Evolutionary conservation across 2,329 filamentous ascomycete genomes (phyloP), one percentile per base, ranked within the genome.

Genomic region (Fusarium mangiferae): DNA sequence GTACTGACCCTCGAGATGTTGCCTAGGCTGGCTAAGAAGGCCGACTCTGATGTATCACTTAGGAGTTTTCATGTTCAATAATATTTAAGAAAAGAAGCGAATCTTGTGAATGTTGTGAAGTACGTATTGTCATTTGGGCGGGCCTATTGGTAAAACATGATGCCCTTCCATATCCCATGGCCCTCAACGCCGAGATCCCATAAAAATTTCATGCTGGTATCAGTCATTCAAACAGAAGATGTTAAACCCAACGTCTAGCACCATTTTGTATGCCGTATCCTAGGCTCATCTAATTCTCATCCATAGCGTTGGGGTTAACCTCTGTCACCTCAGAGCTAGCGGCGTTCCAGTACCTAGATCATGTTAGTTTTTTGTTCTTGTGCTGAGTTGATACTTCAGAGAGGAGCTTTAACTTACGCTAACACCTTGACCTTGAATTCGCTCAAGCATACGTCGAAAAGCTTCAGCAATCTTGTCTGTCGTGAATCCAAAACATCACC

Each of bases 391-490:
- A 20, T 33, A 15, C 30, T 35, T 33, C 15, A 24, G n/a, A 24
- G n/a, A 49, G 24, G 13, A 17, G 39, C 41, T 26, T 12, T 71
- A 45, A 87, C 88, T 82, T 88, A 92, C 80, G 95, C 95, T 82
- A 93, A 85, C 75, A 97, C 85, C 79, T 91, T 88, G 66, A 99
- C 91, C 82, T 88, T 92, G 86, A 99, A 99, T 85, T 98, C 95
- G 66, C 94, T 94, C 84, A 96, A 90, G 72, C 93, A 94, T 65
- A 98, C 90, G 60, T 94, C 93, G 84, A 99, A 98, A 79, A 98
- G 88, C 90, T 98, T 98, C 83, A 99, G 84, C 80, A 99, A 85
- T 74, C 95, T 92, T 65, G 96, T 98, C 88, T 99, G 96, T 78
- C 96, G 90, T 76, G 93, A 95, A 83, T 98, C 95, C 76, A 99